These are phyloP conservation scores for Rhodotorula kratochvilovae DNA, from an alignment of 768 basidiomycete species.

Conservation along the genomic window DNA sequence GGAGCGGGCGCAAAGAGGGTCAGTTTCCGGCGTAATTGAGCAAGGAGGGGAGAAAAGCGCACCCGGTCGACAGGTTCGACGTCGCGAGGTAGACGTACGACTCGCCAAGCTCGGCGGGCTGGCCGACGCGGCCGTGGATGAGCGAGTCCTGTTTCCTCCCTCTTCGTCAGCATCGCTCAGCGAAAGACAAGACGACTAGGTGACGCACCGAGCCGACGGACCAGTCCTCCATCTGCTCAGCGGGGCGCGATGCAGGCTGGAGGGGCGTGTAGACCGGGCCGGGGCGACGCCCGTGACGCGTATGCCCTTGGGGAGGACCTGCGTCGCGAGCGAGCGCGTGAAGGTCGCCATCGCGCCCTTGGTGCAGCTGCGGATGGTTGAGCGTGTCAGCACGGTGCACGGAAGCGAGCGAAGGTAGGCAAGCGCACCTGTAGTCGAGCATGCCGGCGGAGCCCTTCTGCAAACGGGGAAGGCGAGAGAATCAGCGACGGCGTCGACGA, in stretches of 20 bases:
- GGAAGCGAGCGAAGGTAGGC: no score
- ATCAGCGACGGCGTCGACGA: slow-evolving; percentile 16
- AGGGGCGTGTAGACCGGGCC: slow-evolving; percentile 61
- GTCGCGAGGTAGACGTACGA: slow-evolving; percentile 34
- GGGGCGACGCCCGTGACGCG: slow-evolving; percentile 58
- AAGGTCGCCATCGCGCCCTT: slow-evolving; percentile 59
- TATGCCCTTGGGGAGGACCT: slow-evolving; percentile 58
- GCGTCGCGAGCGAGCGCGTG: slow-evolving; percentile 56
- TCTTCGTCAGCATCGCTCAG: slow-evolving; percentile 45
- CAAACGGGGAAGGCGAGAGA: slow-evolving; percentile 8
- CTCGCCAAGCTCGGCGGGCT: slow-evolving; percentile 39
- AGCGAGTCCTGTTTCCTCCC: slow-evolving; percentile 4
- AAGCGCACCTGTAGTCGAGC: slow-evolving; percentile 12
- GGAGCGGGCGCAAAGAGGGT: no score
- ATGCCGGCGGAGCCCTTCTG: slow-evolving; percentile 22
- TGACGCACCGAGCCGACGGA: slow-evolving; percentile 37
- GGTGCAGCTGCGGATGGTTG: slow-evolving; percentile 56
- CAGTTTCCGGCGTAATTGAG: no score
- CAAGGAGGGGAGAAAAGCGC: background rate
- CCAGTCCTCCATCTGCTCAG: slow-evolving; percentile 59
- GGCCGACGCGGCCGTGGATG: slow-evolving; percentile 49
- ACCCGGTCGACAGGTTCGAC: slow-evolving; percentile 13
- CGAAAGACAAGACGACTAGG: background rate
- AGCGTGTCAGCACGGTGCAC: no score
- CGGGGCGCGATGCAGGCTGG: slow-evolving; percentile 57